Base-by-base conservation (phyloP, 345 rosid genomes). In the Linum usitatissimum region DNA sequence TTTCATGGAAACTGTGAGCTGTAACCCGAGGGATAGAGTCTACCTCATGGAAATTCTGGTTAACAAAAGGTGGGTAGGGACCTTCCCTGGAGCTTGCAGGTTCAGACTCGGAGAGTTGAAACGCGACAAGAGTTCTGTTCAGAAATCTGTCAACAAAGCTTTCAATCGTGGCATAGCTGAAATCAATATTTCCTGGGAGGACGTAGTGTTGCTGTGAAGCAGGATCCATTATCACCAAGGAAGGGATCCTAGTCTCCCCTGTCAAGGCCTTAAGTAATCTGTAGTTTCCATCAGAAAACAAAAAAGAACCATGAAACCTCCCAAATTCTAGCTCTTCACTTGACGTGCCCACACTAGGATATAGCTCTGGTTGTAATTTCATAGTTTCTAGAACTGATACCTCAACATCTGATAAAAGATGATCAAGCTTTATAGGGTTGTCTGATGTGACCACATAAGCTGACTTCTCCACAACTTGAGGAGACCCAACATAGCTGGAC, bases 241-340 rank as follows among this genome's bases (percentile, higher is more conserved):
- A 90, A 23, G 99, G 99, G 72, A 87, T 75, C 71, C 71, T 79
- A 64, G 76, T 73, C 57, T 74, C 79, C 75, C 91, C 94, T 63
- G 97, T 90, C 72, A 92, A 69, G 60, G 81, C 68, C 64, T 71
- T 72, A 59, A 87, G 77, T 62, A 90, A 76, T 30, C 64, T 77
- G 64, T 80, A 79, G 75, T 92, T 84, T 67, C 85, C 93, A 74
- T 92, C 97, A 73, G 77, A 71, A 76, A 87, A 84, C 76, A 79
- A 80, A 78, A 92, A 90, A 54, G 87, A 76, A 68, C 87, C 91
- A 40, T 45, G 70, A 65, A 89, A 85, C 51, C 69, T 76, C 69
- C 66, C 76, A 64, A 70, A 59, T 13, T 70, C 69, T 60, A 31
- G 74, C 54, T 70, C 72, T 65, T 81, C 79, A 68, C 65, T 77